A percentile compares a stretch with the other conserved stretches of the same genome.
Conservation (phyloP, 2,329 filamentous ascomycete genomes). For the Colletotrichum karsti region DNA sequence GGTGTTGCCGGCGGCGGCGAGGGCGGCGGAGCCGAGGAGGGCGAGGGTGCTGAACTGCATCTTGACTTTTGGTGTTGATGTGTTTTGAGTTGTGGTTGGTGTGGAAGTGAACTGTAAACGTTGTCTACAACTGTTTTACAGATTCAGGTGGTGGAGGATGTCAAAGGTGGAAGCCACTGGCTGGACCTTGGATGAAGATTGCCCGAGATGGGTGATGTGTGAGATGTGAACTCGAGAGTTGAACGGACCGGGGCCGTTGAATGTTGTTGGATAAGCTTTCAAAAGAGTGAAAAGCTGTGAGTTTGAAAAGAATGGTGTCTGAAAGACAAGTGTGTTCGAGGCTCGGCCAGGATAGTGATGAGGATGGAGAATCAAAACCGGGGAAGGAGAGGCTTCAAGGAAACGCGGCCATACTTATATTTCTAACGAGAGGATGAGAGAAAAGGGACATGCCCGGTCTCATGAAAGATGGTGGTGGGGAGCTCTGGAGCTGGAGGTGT, state of each 20-base stretch:
- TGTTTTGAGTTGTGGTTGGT: background rate
- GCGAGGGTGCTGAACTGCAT: conserved; percentile 64
- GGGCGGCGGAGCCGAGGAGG: conserved; percentile 48
- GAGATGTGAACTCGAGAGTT: conserved; percentile 9
- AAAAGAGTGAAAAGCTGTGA: conserved; percentile 29
- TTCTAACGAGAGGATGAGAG: background rate
- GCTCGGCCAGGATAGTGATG: conserved; percentile 30
- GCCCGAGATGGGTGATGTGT: conserved; percentile 16
- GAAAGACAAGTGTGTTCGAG: conserved; percentile 24
- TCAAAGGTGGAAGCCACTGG: conserved; percentile 20
- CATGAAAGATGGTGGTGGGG: conserved; percentile 23
- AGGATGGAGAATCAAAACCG: conserved; percentile 13
- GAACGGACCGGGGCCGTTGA: conserved; percentile 22
- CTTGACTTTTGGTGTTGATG: conserved; percentile 41
- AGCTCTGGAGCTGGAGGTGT: conserved; percentile 20
- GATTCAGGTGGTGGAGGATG: conserved; percentile 4
- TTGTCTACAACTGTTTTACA: conserved; percentile 25
- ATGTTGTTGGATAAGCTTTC: conserved; percentile 9
- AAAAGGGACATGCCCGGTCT: background rate
- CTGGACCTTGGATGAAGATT: conserved; percentile 4
- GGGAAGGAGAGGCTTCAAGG: background rate
- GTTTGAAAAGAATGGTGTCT: conserved; percentile 28
- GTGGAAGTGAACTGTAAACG: conserved; percentile 15
- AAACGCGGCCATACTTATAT: conserved; percentile 21
- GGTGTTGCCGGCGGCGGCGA: conserved; percentile 52